phyloP scores from a whole-genome alignment of 169 alveolate genomes.

The Plasmodium adleri region DNA sequence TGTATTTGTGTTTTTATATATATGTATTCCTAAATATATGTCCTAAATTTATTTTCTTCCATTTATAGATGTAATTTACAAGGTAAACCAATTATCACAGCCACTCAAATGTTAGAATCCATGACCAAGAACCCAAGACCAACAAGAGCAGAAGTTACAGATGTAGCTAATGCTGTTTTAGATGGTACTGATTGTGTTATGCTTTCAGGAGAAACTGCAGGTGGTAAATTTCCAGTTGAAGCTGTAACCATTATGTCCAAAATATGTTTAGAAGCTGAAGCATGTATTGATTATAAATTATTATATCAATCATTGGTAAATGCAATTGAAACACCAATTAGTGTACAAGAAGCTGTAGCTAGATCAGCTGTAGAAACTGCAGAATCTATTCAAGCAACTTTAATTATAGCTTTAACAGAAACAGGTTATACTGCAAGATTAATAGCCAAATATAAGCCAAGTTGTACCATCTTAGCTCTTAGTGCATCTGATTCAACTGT shows the following conservation, averaged over 20 bases:
- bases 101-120: constrained; percentile 99
- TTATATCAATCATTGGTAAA: constrained; percentile 81
- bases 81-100: constrained; percentile 98
- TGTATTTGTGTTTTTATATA: not conserved
- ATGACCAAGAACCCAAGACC: constrained; percentile 98
- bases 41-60: not conserved
- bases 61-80: constrained; percentile 90
- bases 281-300: constrained; percentile 84
- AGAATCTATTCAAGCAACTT: constrained; percentile 90
- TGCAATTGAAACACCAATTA: constrained; percentile 81
- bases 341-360: constrained; percentile 92
- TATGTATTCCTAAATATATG: not conserved
- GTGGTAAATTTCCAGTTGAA: constrained; percentile 86
- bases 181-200: constrained; percentile 99
- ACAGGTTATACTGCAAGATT: constrained; percentile 97
- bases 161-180: constrained; percentile 98
- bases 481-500: constrained; percentile 91
- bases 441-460: constrained; percentile 97
- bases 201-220: constrained; percentile 93
- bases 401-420: constrained; percentile 96
- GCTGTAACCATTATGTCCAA: constrained; percentile 89
- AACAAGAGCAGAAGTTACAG: constrained; percentile 99
- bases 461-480: constrained; percentile 93
- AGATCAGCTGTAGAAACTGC: constrained; percentile 93
- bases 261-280: constrained; percentile 91